phyloP scores from a whole-genome alignment of 371 early-diverging fungal species.

The Synchytrium microbalum region DNA sequence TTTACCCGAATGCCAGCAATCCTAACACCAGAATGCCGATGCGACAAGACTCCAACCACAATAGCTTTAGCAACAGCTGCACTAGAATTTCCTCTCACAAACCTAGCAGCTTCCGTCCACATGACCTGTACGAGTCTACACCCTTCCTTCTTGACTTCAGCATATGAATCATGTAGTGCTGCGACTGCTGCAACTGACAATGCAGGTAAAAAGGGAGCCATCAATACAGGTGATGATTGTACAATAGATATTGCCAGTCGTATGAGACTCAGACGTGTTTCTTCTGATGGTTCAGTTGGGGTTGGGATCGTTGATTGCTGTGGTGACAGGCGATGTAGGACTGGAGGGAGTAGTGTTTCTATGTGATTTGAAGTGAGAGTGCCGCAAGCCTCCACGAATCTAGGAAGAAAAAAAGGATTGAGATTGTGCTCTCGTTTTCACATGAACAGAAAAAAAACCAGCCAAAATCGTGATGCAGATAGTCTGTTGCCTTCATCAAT shows the following conservation, averaged over 20 bases:
- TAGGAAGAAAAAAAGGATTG: too few species aligned
- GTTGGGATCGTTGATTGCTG: slow-evolving; percentile 10
- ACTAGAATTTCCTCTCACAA: background rate
- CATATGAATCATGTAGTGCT: slow-evolving; percentile 32
- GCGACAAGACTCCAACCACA: slow-evolving; percentile 17
- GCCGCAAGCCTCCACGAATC: background rate
- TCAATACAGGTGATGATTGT: slow-evolving; percentile 19
- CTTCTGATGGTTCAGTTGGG: slow-evolving; percentile 41
- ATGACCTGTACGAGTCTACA: background rate
- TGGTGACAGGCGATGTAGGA: background rate
- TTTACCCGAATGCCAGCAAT: slow-evolving; percentile 13
- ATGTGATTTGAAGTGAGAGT: slow-evolving; percentile 1
- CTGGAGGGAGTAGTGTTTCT: slow-evolving; percentile 19
- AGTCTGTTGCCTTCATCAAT: too few species aligned
- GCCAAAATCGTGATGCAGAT: background rate
- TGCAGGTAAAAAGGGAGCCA: background rate
- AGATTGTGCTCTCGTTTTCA: too few species aligned
- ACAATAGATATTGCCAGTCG: slow-evolving; percentile 34
- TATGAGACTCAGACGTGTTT: slow-evolving; percentile 29
- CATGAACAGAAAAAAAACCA: slow-evolving; percentile 2
- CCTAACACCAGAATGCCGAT: slow-evolving; percentile 42
- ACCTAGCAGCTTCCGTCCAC: background rate
- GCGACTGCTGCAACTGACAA: background rate
- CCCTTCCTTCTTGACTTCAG: slow-evolving; percentile 39
- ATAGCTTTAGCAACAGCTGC: slow-evolving; percentile 27